Conservation (phyloP, 2,329 filamentous ascomycete species). For the Rasamsonia emersonii region DNA sequence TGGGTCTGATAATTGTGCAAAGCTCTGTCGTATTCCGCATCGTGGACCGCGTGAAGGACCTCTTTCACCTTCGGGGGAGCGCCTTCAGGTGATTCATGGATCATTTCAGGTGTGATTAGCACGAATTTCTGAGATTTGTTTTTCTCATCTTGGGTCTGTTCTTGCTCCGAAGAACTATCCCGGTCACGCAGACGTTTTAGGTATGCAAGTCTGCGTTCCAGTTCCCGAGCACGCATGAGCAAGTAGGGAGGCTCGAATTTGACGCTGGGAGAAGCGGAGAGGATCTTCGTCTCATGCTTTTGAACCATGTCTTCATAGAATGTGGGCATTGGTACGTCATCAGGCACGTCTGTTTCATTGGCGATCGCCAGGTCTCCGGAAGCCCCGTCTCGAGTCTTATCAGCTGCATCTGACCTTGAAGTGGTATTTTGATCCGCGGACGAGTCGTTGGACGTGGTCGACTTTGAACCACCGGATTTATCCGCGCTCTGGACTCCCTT, state of each 20-base stretch:
- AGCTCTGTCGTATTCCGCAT: conserved; percentile 93
- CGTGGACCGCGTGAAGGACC: conserved; percentile 86
- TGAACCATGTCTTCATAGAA: conserved; percentile 94
- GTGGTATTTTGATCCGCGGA: conserved; percentile 4
- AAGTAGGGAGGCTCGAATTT: conserved; percentile 91
- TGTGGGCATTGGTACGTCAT: conserved; percentile 75
- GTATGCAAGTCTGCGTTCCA: conserved; percentile 75
- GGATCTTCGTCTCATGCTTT: conserved; percentile 83
- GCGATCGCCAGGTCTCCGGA: conserved; percentile 11
- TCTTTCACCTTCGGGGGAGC: conserved; percentile 84
- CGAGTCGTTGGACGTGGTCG: conserved; percentile 3
- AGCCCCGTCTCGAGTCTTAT: conserved; percentile 11
- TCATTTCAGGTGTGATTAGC: conserved; percentile 91
- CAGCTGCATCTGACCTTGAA: conserved; percentile 11
- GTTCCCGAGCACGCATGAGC: conserved; percentile 81
- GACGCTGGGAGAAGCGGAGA: conserved; percentile 93
- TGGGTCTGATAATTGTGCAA: conserved; percentile 90
- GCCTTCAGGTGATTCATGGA: conserved; percentile 70
- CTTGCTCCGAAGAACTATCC: conserved; percentile 50
- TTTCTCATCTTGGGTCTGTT: conserved; percentile 51
- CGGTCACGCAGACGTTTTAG: conserved; percentile 75
- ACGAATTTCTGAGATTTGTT: conserved; percentile 66
- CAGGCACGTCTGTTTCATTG: conserved; percentile 49
- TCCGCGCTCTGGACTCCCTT: conserved; percentile 7
- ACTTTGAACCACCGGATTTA: conserved; percentile 5